phyloP scores from a whole-genome alignment of 169 alveolate species.

The Eimeria praecox region DNA sequence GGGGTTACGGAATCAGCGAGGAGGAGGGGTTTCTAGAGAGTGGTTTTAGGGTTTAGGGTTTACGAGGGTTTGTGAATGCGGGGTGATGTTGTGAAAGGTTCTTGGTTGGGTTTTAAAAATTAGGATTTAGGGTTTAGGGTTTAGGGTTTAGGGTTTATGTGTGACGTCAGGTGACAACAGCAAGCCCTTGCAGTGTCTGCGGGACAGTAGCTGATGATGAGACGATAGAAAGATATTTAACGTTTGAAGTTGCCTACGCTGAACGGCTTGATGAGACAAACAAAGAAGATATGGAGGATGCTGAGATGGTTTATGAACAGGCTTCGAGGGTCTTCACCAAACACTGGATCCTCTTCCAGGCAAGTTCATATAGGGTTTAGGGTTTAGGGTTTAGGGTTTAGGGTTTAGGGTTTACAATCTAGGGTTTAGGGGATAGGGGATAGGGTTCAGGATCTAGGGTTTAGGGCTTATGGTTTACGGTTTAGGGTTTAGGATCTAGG shows the following conservation, averaged over 20 bases:
- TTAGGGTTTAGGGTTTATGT: conserved; percentile 40
- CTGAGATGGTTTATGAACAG: conserved; percentile 85
- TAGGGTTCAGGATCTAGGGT: background rate
- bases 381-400: conserved; percentile 51
- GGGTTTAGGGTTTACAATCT: background rate
- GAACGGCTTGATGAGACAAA: conserved; percentile 84
- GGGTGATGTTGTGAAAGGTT: no score
- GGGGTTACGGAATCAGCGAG: no score
- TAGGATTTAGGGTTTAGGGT: conserved; percentile 24
- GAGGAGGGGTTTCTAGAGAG: conserved; percentile 22
- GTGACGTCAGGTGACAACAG: conserved; percentile 44
- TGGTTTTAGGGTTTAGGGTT: conserved; percentile 10
- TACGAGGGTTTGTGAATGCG: background rate
- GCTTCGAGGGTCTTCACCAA: conserved; percentile 85
- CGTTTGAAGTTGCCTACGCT: conserved; percentile 78
- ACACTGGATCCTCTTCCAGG: conserved; percentile 85
- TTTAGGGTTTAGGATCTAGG: background rate
- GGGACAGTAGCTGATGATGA: conserved; percentile 50
- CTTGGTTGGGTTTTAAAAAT: no score
- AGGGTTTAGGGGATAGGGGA: background rate
- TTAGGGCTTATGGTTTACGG: no score
- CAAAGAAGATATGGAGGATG: conserved; percentile 83
- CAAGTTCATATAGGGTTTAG: background rate
- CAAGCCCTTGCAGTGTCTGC: conserved; percentile 80
- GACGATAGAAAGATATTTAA: conserved; percentile 20